Base-by-base conservation (phyloP, 129 eudicot genomes). In the Helichrysum umbraculigerum region DNA sequence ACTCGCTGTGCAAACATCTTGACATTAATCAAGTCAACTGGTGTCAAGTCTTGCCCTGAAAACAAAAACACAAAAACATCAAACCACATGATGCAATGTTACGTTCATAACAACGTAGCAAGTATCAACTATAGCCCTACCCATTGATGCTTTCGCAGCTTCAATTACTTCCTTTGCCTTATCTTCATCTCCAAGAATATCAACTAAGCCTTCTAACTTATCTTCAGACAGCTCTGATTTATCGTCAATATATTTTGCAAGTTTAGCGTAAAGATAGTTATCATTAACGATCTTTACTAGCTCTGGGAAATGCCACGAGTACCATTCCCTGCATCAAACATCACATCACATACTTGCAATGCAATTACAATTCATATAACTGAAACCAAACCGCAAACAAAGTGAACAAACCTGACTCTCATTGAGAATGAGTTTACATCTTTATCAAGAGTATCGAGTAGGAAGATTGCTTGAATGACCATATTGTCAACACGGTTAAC, bases 281-380 rank as follows among this genome's bases (percentile, higher is more conserved):
- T 93, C 98, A 70, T 87, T 93, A 67, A 93, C 88, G 68, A 93
- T 91, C 90, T 93, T 93, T 33, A 88, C 98, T 68, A 93, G 66
- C 81, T 93, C 98, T 3, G 98, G 98, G 78, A 93, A 93, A 84
- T 93, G 98, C 98, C 98, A 93, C n/a, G 87, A 81, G 79, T 93
- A 93, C 98, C 98, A 93, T 70, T 93, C 98, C 80, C 98, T 90
- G 86, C 73, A 82, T n/a, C 21, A 59, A 82, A 35, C 69, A 79
- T 17, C 66, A 35, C 69, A 79, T 17, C 66, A 70, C 4, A 70
- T n/a, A 15, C 56, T 15, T 64, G 22, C 20, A 20, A 25, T 28
- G 37, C 25, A 22, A 15, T 20, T 22, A 52, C 64, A 47, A 14
- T 47, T 47, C n/a, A 47, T 47, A 47, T 14, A 14, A 1, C 54